Percentiles rank a stretch among this genome's conserved stretches.
phyloP scores from a whole-genome alignment of 2,329 filamentous ascomycete species.

The Rugonectria rugulosa region DNA sequence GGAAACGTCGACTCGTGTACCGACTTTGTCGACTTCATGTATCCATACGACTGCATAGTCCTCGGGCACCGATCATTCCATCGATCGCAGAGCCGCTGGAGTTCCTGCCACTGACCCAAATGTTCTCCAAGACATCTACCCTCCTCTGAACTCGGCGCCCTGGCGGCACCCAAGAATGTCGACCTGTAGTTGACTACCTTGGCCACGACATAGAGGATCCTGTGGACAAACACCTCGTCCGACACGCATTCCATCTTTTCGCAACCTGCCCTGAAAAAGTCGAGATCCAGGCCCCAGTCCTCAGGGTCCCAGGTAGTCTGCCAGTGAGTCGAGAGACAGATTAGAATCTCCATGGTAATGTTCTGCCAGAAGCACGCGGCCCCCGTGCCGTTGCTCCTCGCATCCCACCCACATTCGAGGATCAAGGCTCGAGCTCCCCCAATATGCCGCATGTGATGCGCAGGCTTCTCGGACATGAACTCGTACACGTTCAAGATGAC shows the following conservation, averaged over 20 bases:
- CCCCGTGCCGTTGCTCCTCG: slow-evolving; percentile 78
- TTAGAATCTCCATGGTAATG: slow-evolving; percentile 88
- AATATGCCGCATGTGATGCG: slow-evolving; percentile 88
- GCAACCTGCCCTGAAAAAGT: slow-evolving; percentile 54
- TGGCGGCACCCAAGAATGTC: slow-evolving; percentile 67
- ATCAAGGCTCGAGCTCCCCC: slow-evolving; percentile 85
- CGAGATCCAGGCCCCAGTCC: slow-evolving; percentile 86
- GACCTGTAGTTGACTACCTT: slow-evolving; percentile 88
- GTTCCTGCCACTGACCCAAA: slow-evolving; percentile 77
- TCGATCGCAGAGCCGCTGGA: slow-evolving; percentile 82
- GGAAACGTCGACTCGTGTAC: slow-evolving; percentile 79
- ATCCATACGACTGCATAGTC: slow-evolving; percentile 87
- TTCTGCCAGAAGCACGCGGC: slow-evolving; percentile 95
- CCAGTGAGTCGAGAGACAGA: slow-evolving; percentile 88
- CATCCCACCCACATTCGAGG: slow-evolving; percentile 89
- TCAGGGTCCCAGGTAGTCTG: slow-evolving; percentile 88
- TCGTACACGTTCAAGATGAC: slow-evolving; percentile 93
- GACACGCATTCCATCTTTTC: slow-evolving; percentile 60
- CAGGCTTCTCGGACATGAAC: slow-evolving; percentile 83
- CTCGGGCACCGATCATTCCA: slow-evolving; percentile 83
- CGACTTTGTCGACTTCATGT: slow-evolving; percentile 73
- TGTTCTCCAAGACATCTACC: slow-evolving; percentile 70
- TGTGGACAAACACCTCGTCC: slow-evolving; percentile 87
- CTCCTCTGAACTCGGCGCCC: slow-evolving; percentile 67
- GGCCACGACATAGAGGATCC: slow-evolving; percentile 87